phyloP scores from a whole-genome alignment of 148 eudicot species.

The Arctostaphylos glauca region DNA sequence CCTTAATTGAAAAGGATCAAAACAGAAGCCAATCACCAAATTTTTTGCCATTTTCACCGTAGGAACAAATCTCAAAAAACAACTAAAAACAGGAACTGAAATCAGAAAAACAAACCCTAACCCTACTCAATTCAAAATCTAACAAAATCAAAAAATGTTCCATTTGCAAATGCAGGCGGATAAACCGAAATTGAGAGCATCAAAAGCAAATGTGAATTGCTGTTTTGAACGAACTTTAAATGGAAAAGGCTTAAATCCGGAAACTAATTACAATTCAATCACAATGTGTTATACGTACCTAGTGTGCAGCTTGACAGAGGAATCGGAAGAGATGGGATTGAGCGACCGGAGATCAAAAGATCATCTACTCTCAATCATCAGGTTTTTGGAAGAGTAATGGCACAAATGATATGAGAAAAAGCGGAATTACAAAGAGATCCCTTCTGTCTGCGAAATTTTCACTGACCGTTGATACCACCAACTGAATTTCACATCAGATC shows the following conservation, averaged over 20 bases:
- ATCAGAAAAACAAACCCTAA: slow-evolving; percentile 9
- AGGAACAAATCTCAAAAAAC: slow-evolving; percentile 4
- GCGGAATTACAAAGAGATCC: slow-evolving; percentile 27
- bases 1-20: neutral
- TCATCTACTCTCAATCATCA: slow-evolving; percentile 8
- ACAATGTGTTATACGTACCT: slow-evolving; percentile 21
- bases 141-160: neutral
- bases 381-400: slow-evolving; percentile 9
- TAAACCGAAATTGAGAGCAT: neutral
- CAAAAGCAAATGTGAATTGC: neutral
- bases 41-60: slow-evolving; percentile 18
- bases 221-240: neutral
- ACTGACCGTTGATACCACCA: slow-evolving; percentile 41
- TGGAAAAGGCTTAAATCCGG: neutral
- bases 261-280: slow-evolving; percentile 2
- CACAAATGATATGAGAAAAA: neutral
- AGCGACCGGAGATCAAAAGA: slow-evolving; percentile 7
- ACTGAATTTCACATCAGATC: slow-evolving; percentile 7
- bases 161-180: neutral
- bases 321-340: slow-evolving; percentile 20
- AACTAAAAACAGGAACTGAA: neutral
- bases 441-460: slow-evolving; percentile 15
- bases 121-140: neutral
- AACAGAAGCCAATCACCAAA: neutral
- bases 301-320: slow-evolving; percentile 26